Evolutionary conservation across 768 basidiomycete genomes (phyloP).

Genomic region (Russula sp.): DNA sequence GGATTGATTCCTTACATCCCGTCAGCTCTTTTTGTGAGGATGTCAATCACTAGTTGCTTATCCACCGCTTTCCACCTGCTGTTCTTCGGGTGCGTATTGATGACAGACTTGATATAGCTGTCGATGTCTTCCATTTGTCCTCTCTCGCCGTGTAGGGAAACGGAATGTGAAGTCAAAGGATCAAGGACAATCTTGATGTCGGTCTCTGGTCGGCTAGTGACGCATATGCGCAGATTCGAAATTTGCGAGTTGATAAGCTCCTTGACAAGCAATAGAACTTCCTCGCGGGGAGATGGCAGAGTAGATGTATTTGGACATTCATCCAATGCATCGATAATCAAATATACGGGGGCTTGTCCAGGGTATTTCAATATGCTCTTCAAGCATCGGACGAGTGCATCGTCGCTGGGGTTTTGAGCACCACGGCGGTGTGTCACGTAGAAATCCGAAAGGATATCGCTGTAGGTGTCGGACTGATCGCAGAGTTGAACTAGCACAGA

Average conservation of each 20-base stretch:
- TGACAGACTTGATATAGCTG: neutral
- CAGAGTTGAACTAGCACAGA: neutral
- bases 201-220: neutral
- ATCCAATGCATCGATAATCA: neutral
- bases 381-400: neutral
- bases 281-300: neutral
- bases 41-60: neutral
- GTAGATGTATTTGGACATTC: neutral
- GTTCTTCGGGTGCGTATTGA: neutral
- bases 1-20: neutral
- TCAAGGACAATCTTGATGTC: neutral
- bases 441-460: neutral
- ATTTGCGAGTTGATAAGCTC: neutral
- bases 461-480: neutral
- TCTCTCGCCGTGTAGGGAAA: neutral
- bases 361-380: neutral
- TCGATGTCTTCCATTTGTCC: neutral
- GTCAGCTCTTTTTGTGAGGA: neutral
- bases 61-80: neutral
- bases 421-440: neutral
- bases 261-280: neutral
- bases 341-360: neutral
- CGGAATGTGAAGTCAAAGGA: neutral
- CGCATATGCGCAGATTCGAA: neutral
- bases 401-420: neutral